phyloP scores from a whole-genome alignment of 805 yeast genomes.

The Cyberlindnera mycetangii region DNA sequence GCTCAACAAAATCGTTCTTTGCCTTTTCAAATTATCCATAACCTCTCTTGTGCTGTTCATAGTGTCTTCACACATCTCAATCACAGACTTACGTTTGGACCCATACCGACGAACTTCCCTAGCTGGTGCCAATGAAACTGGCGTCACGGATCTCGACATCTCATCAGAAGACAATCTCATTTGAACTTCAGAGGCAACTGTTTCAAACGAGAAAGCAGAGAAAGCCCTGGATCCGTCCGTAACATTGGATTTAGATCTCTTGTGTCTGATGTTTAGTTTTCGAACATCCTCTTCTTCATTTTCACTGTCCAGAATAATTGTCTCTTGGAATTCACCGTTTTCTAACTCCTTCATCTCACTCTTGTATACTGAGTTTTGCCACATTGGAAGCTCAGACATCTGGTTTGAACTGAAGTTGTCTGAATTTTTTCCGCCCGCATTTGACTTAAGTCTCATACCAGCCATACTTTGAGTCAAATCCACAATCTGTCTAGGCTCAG shows the following conservation, averaged over 20 bases:
- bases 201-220: conserved; percentile 26
- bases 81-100: conserved; percentile 17
- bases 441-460: conserved; percentile 6
- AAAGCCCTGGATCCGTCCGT: conserved; percentile 5
- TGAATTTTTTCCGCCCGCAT: background rate
- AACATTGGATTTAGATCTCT: conserved; percentile 16
- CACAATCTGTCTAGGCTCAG: conserved; percentile 3
- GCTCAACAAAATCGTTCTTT: conserved; percentile 20
- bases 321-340: conserved; percentile 23
- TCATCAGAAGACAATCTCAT: conserved; percentile 5
- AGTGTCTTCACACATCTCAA: conserved; percentile 27
- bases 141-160: background rate
- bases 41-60: conserved; percentile 23
- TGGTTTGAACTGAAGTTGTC: background rate
- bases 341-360: conserved; percentile 18
- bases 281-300: conserved; percentile 4
- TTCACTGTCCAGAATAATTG: conserved; percentile 25
- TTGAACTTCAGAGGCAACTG: conserved; percentile 26
- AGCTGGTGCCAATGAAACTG: background rate
- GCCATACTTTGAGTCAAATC: conserved; percentile 7
- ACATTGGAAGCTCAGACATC: background rate
- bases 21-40: conserved; percentile 26
- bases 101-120: conserved; percentile 13
- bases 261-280: background rate
- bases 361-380: conserved; percentile 7